Conservation (phyloP, 2,329 filamentous ascomycete genomes). For the Blastomyces percursus region DNA sequence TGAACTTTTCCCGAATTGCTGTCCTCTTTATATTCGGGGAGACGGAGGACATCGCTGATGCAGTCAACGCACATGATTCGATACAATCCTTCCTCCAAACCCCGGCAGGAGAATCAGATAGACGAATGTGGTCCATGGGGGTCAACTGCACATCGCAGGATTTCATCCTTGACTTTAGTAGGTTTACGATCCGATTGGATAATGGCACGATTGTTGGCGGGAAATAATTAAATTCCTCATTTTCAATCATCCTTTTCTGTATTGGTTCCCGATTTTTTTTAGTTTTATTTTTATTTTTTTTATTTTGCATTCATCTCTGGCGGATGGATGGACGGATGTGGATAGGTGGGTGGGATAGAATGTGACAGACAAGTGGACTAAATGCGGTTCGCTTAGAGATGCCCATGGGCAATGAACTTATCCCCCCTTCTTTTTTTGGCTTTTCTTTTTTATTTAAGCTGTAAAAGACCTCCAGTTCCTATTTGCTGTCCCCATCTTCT, state of each 20-base stretch:
- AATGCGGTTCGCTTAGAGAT: not conserved
- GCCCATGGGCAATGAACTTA: not conserved
- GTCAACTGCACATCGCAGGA: slow-evolving; percentile 14
- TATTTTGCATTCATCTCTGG: not conserved
- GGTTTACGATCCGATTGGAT: slow-evolving; percentile 15
- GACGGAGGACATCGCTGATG: slow-evolving; percentile 13
- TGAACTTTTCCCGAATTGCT: slow-evolving; percentile 20
- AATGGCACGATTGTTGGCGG: slow-evolving; percentile 17
- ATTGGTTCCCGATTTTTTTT: not conserved
- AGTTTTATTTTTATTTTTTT: not conserved
- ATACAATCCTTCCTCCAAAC: slow-evolving; percentile 12
- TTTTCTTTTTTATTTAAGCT: not conserved
- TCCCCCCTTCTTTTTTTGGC: no score
- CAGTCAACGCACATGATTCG: slow-evolving; percentile 14
- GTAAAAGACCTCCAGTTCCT: not conserved
- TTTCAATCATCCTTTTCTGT: not conserved
- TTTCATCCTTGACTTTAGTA: slow-evolving; percentile 17
- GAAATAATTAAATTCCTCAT: not conserved
- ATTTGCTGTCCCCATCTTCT: not conserved
- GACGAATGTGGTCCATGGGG: slow-evolving; percentile 11
- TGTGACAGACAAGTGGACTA: no score
- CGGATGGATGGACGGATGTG: not conserved
- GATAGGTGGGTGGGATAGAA: no score
- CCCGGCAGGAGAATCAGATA: slow-evolving; percentile 3
- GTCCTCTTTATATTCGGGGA: slow-evolving; percentile 21